Conservation (phyloP, 768 basidiomycete species). For the Pisolithus sp. region DNA sequence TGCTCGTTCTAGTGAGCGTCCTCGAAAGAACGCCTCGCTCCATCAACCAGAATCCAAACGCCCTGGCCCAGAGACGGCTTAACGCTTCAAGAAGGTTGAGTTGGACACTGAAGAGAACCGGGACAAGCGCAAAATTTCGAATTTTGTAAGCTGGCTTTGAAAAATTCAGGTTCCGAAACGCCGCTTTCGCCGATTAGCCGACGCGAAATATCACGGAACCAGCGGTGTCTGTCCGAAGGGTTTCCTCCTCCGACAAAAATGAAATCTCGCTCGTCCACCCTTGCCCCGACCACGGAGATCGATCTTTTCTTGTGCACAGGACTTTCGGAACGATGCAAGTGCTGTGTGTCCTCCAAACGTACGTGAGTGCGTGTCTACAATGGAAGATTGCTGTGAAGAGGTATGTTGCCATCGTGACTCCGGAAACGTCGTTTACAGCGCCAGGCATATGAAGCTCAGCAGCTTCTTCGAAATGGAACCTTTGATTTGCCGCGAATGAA, state of each 20-base stretch:
- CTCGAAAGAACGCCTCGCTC: constrained; percentile 57
- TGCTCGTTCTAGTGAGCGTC: constrained; percentile 47
- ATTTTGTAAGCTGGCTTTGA: constrained; percentile 16
- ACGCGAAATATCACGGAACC: too few relatives aligned
- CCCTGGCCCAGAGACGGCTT: constrained; percentile 38
- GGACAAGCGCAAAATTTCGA: constrained; percentile 17
- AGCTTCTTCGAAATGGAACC: constrained; percentile 63
- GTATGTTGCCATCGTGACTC: constrained; percentile 25
- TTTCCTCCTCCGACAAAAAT: too few relatives aligned
- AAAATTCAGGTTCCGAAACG: too few relatives aligned
- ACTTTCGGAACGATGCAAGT: constrained; percentile 53
- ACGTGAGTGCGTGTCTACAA: constrained; percentile 67
- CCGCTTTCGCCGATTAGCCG: too few relatives aligned
- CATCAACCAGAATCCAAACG: constrained; percentile 70
- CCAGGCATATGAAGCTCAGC: constrained; percentile 64
- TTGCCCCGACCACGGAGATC: constrained; percentile 52
- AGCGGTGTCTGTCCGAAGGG: too few relatives aligned
- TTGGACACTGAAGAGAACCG: constrained; percentile 49
- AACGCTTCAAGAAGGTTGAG: constrained; percentile 62
- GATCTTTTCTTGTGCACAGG: constrained; percentile 61
- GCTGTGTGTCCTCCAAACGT: constrained; percentile 66
- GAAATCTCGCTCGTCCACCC: constrained; percentile 44
- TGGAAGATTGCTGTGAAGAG: constrained; percentile 82
- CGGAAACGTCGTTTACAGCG: not conserved
- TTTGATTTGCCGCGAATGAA: constrained; percentile 67